Evolutionary conservation across 169 alveolate species (phyloP).

Genomic region (Plasmodium cynomolgi): DNA sequence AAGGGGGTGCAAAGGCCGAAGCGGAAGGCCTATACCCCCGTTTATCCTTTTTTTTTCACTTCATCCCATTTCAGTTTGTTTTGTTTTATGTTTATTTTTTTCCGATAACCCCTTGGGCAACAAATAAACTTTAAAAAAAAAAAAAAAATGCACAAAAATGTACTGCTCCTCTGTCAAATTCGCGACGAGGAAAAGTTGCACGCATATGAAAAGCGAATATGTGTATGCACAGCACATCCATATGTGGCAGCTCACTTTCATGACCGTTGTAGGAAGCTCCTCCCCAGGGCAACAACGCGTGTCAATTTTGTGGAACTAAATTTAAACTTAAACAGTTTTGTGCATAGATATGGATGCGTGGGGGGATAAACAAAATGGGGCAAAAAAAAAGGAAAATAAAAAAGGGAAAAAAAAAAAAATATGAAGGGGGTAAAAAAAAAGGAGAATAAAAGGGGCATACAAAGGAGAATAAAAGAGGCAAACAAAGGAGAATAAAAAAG

Average conservation of each 20-base stretch:
- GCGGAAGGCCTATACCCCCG: not conserved
- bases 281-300: not conserved
- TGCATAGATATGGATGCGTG: not conserved
- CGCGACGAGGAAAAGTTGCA: not conserved
- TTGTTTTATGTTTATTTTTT: constrained; percentile 3
- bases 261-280: not conserved
- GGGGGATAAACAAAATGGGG: not conserved
- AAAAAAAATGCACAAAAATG: not conserved
- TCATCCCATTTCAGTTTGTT: not conserved
- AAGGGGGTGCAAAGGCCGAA: not conserved
- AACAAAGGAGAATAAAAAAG: not conserved
- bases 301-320: too few species aligned
- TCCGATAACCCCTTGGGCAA: not conserved
- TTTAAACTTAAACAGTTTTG: not conserved
- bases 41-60: not conserved
- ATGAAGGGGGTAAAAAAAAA: not conserved
- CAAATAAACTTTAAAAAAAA: not conserved
- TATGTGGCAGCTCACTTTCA: not conserved
- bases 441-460: not conserved
- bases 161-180: not conserved
- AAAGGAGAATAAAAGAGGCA: not conserved
- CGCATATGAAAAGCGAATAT: not conserved
- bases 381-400: not conserved
- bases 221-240: not conserved
- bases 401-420: too few species aligned